Conservation (phyloP, 305 asterid species). For the Fraxinus platypoda region DNA sequence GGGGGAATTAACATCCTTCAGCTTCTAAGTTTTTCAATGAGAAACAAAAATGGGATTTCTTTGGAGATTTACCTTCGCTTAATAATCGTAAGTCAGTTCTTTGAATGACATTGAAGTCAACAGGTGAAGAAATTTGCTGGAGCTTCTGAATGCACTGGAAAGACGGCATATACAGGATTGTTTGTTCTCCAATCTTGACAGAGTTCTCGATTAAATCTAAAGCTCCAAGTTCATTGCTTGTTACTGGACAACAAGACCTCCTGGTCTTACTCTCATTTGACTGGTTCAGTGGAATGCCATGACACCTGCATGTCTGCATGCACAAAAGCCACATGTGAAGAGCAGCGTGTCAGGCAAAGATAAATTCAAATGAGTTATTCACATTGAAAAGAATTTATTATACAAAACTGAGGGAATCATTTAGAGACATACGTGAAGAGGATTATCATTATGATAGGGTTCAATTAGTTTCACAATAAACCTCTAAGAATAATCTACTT, state of each 20-base stretch:
- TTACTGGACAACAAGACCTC: constrained; percentile 58
- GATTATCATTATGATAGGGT: background rate
- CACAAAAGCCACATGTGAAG: constrained; percentile 23
- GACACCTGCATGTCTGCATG: constrained; percentile 86
- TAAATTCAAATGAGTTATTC: background rate
- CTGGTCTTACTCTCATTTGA: constrained; percentile 30
- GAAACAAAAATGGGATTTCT: constrained; percentile 19
- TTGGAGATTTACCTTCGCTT: constrained; percentile 66
- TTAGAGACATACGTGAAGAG: background rate
- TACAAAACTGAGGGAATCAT: background rate
- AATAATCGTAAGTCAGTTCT: constrained; percentile 72
- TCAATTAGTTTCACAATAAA: background rate
- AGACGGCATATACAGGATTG: constrained; percentile 80
- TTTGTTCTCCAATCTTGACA: constrained; percentile 67
- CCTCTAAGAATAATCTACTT: background rate
- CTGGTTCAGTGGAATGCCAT: constrained; percentile 68
- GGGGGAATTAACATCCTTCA: constrained; percentile 15
- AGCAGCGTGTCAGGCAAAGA: constrained; percentile 5
- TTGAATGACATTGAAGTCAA: constrained; percentile 69
- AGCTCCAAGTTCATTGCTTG: constrained; percentile 48
- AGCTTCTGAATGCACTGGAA: constrained; percentile 54
- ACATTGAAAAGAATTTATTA: constrained; percentile 13
- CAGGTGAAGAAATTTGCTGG: constrained; percentile 53
- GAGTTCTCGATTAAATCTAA: constrained; percentile 65
- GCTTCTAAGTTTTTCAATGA: background rate